Evolutionary conservation across 768 basidiomycete genomes (phyloP).

Genomic region (Termitomyces sp.): DNA sequence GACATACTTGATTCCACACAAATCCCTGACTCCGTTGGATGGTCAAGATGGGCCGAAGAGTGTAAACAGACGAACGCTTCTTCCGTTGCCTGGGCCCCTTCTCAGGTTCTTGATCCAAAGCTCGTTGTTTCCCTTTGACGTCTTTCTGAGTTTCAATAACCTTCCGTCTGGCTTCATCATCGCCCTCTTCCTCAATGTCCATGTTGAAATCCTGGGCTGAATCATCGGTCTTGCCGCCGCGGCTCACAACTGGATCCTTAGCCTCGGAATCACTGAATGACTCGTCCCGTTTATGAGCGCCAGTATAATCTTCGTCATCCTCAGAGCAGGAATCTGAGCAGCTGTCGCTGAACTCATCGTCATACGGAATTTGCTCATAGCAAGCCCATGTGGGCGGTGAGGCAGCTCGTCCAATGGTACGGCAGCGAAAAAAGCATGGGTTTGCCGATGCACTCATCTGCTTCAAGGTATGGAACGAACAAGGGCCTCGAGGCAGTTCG

Average conservation of each 20-base stretch:
- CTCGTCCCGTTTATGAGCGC: conserved; percentile 15
- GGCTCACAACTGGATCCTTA: conserved; percentile 25
- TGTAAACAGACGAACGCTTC: conserved; percentile 52
- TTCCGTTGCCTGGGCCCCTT: conserved; percentile 42
- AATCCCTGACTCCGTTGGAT: conserved; percentile 87
- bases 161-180: conserved; percentile 31
- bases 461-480: background rate
- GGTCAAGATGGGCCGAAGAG: conserved; percentile 78
- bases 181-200: conserved; percentile 42
- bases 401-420: conserved; percentile 73
- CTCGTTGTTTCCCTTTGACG: conserved; percentile 77
- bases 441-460: conserved; percentile 35
- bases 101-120: conserved; percentile 62
- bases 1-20: conserved; percentile 83
- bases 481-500: conserved; percentile 13
- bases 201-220: conserved; percentile 48
- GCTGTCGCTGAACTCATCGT: conserved; percentile 56
- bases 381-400: conserved; percentile 87
- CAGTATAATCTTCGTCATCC: conserved; percentile 62
- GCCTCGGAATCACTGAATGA: conserved; percentile 27
- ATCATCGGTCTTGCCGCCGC: conserved; percentile 22
- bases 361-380: conserved; percentile 83
- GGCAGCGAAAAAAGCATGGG: conserved; percentile 57
- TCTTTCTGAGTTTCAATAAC: conserved; percentile 46
- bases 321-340: conserved; percentile 66